A percentile compares a stretch with the other conserved stretches of the same genome.
Evolutionary conservation across 2,329 filamentous ascomycete genomes (phyloP).

Genomic region (Fusarium liriodendri): DNA sequence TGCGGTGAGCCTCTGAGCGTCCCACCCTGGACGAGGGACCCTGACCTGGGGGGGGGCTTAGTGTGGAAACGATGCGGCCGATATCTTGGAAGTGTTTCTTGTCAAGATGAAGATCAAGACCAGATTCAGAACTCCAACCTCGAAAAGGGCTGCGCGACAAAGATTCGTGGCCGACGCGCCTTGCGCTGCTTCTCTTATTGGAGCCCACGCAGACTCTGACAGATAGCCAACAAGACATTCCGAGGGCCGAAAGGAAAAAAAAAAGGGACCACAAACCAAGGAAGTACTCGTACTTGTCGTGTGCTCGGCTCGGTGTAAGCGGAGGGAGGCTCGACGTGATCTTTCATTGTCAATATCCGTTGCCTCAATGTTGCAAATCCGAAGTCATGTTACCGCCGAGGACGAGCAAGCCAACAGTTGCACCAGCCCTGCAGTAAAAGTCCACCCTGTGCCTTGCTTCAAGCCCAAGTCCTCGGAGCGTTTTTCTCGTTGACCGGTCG

Average conservation of each 20-base stretch:
- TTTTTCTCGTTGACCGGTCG: not conserved
- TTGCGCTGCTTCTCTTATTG: conserved; percentile 20
- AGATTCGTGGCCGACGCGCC: conserved; percentile 5
- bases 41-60: conserved; percentile 29
- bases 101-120: conserved; percentile 39
- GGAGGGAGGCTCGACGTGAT: not conserved
- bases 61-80: conserved; percentile 27
- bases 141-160: conserved; percentile 3
- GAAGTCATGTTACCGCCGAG: not conserved
- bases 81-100: conserved; percentile 37
- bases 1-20: conserved; percentile 35
- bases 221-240: conserved; percentile 26
- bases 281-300: not conserved
- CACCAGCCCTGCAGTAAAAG: not conserved
- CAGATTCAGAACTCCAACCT: conserved; percentile 28
- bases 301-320: conserved; percentile 18
- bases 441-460: conserved; percentile 5
- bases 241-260: conserved; percentile 8
- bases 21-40: conserved; percentile 24
- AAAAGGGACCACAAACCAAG: conserved; percentile 6
- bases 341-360: not conserved
- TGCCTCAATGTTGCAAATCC: conserved; percentile 4
- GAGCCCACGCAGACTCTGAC: conserved; percentile 25
- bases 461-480: not conserved
- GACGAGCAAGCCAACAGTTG: not conserved